Conservation (phyloP, 306 rosid species). For the Canavalia gladiata region DNA sequence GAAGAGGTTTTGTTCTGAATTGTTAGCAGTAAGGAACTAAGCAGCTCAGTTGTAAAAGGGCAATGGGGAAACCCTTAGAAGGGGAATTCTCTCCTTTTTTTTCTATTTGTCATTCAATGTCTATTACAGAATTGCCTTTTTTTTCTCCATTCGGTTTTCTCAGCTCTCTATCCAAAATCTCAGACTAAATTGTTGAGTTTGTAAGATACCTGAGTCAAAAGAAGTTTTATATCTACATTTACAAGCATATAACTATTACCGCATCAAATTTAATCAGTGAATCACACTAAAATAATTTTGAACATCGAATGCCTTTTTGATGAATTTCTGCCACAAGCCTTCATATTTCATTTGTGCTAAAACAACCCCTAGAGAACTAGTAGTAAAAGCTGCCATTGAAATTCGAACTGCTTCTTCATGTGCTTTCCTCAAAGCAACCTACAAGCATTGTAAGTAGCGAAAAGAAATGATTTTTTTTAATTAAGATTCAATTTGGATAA, state of each 20-base stretch:
- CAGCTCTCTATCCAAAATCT: background rate
- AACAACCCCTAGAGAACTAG: slow-evolving; percentile 79
- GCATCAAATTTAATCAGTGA: background rate
- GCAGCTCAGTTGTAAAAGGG: background rate
- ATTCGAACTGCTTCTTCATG: slow-evolving; percentile 78
- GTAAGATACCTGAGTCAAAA: slow-evolving; percentile 10
- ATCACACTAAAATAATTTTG: slow-evolving; percentile 5
- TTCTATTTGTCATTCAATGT: background rate
- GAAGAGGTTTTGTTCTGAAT: too few species aligned
- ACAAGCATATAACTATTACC: background rate
- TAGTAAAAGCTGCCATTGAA: slow-evolving; percentile 69
- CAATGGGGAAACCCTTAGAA: background rate
- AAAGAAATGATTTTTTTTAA: slow-evolving; percentile 24
- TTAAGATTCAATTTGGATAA: slow-evolving; percentile 17
- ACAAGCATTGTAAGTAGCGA: slow-evolving; percentile 37
- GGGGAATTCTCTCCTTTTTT: background rate
- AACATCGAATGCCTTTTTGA: slow-evolving; percentile 68
- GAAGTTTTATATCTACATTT: background rate
- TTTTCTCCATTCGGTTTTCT: background rate
- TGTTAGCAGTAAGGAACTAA: too few species aligned
- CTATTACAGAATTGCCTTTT: background rate
- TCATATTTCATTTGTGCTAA: slow-evolving; percentile 71
- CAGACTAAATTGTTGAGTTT: background rate
- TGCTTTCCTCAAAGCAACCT: slow-evolving; percentile 80
- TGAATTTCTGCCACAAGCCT: slow-evolving; percentile 65